Base-by-base conservation (phyloP, 2,329 filamentous ascomycete genomes). In the Neonectria magnoliae region DNA sequence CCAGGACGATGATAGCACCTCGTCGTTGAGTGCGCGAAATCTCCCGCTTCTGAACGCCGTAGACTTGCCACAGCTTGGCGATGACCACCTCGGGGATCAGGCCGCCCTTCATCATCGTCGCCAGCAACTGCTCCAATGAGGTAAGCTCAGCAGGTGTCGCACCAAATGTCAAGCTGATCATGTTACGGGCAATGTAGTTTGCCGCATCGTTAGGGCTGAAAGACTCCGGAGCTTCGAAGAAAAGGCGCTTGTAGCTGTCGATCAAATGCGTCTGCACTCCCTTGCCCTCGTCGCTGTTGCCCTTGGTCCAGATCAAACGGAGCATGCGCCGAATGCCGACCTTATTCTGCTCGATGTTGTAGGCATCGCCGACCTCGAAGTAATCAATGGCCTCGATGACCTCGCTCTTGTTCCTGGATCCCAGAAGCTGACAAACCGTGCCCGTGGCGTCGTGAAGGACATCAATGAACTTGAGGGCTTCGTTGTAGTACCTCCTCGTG, bases 341-440 rank as follows among this genome's bases (percentile, higher is more conserved):
- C 78, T 97, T 94, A 76, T 97, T 94, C 71, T 96, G 93, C 78
- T 98, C 93, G 63, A 99, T 91, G 78, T 97, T 96, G 85, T 98
- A 98, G 6, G 94, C 95, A 77, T 99, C 94, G 48, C 96, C 91
- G 48, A 97, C 89, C 71, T 97, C 94, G 71, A 99, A 97, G 80
- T 97, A 99, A 77, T 99, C 96, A 90, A 99, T 99, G 16, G 97
- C 96, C 78, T 99, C 97, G 67, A 99, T 97, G 27, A 98, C 93
- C 78, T 99, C 96, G 73, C 93, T 97, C 85, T 99, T 99, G 84
- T 99, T 99, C 76, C 93, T 93, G 31, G 96, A 97, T 6, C 93
- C 93, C 4, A 99, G 86, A 18, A 99, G 85, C 78, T 98, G 95
- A 67, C 91, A 93, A 36, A 98, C 90, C 2, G 90, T 89, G 9